Conservation (phyloP, 495 filamentous ascomycete genomes). For the Talaromyces wortmannii region DNA sequence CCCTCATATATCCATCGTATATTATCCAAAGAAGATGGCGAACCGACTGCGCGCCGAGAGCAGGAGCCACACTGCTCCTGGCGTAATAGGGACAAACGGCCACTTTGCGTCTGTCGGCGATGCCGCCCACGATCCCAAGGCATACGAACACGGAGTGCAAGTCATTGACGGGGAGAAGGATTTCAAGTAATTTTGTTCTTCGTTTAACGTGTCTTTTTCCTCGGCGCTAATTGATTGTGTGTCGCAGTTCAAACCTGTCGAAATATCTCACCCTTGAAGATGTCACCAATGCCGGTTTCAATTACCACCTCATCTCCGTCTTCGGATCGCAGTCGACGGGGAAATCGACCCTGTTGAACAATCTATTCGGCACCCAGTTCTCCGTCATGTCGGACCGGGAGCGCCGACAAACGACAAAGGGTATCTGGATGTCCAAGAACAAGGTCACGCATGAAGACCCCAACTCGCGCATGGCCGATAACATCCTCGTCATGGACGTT, state of each 20-base stretch:
- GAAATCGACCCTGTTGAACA: constrained; percentile 94
- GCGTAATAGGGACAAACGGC: constrained; percentile 70
- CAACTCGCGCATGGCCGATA: constrained; percentile 72
- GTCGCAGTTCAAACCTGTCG: constrained; percentile 63
- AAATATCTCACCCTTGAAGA: constrained; percentile 73
- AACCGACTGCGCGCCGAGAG: constrained; percentile 21
- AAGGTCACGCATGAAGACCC: constrained; percentile 45
- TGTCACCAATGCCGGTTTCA: constrained; percentile 84
- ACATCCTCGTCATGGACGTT: constrained; percentile 98
- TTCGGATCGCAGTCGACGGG: constrained; percentile 98
- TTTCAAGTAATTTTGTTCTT: constrained; percentile 69
- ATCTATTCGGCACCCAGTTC: constrained; percentile 93
- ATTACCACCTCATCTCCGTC: constrained; percentile 97
- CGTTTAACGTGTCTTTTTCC: background rate
- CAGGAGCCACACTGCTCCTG: constrained; percentile 43
- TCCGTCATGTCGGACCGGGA: constrained; percentile 91
- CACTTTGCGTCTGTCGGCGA: constrained; percentile 79
- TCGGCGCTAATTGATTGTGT: background rate
- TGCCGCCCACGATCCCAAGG: constrained; percentile 51
- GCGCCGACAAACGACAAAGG: constrained; percentile 93
- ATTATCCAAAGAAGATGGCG: background rate
- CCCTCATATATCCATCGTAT: background rate
- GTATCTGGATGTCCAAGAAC: constrained; percentile 98
- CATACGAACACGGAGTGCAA: constrained; percentile 89
- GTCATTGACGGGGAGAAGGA: constrained; percentile 93